These are phyloP conservation scores for Aureobasidium mangrovei DNA, from an alignment of 2,329 filamentous ascomycete species.

Conservation along the genomic window DNA sequence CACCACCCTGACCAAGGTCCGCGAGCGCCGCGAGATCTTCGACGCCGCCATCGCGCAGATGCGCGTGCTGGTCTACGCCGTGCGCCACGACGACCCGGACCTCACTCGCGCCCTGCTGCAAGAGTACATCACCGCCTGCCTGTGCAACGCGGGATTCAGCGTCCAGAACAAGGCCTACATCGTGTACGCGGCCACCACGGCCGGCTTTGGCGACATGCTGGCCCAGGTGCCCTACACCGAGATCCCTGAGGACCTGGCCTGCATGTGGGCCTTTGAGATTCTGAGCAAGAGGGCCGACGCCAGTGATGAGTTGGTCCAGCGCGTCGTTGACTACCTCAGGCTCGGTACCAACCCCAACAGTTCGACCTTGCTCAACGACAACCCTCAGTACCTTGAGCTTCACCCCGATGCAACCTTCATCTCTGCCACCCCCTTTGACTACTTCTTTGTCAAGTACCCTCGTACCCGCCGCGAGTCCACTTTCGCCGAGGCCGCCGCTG, in stretches of 20 bases:
- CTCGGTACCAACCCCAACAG: neutral
- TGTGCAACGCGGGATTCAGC: conserved; percentile 26
- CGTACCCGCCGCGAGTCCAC: neutral
- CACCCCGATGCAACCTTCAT: conserved; percentile 7
- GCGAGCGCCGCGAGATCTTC: conserved; percentile 40
- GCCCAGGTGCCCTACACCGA: conserved; percentile 21
- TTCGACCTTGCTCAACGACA: conserved; percentile 19
- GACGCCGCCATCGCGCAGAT: conserved; percentile 23
- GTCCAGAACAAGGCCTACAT: conserved; percentile 25
- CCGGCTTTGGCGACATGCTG: conserved; percentile 19
- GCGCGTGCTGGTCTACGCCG: conserved; percentile 19
- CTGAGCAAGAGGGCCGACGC: conserved; percentile 20
- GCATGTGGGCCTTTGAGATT: conserved; percentile 26
- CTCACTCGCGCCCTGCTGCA: conserved; percentile 23
- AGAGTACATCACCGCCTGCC: conserved; percentile 25
- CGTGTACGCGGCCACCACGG: conserved; percentile 15
- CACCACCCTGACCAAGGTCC: conserved; percentile 36
- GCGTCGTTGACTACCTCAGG: neutral
- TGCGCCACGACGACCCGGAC: conserved; percentile 15
- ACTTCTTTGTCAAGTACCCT: neutral
- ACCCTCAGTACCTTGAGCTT: conserved; percentile 19
- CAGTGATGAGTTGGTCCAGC: conserved; percentile 20
- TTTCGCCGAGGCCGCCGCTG: neutral
- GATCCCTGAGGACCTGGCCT: conserved; percentile 11
- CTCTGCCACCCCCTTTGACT: conserved; percentile 2